These are phyloP conservation scores for Aspergillus unguis DNA, from an alignment of 2,329 filamentous ascomycete species.

Conservation along the genomic window DNA sequence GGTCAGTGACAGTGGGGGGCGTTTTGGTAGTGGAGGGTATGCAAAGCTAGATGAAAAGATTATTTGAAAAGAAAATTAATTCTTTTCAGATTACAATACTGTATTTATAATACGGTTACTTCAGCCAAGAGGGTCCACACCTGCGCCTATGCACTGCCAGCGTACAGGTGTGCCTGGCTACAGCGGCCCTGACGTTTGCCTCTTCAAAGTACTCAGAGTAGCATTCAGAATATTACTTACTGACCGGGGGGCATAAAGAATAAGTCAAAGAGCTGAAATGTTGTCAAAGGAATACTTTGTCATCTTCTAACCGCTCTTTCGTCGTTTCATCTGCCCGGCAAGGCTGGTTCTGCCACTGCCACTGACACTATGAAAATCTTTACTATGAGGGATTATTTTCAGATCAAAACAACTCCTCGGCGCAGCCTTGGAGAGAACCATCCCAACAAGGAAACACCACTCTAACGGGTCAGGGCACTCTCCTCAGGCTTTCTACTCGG, in stretches of 20 bases:
- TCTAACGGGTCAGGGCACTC: neutral
- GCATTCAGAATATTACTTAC: neutral
- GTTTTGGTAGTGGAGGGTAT: conserved; percentile 11
- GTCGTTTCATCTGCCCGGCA: conserved; percentile 5
- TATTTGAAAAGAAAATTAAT: conserved; percentile 3
- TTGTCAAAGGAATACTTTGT: too few relatives aligned
- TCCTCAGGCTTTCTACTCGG: neutral
- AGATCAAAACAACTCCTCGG: conserved; percentile 9
- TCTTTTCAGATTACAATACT: neutral
- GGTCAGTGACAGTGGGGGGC: conserved; percentile 5
- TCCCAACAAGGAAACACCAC: conserved; percentile 1
- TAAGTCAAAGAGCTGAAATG: too few relatives aligned
- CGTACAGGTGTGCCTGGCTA: conserved; percentile 20
- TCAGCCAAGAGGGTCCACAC: conserved; percentile 16
- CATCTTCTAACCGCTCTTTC: neutral
- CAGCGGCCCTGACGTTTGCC: conserved; percentile 19
- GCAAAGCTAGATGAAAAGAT: conserved; percentile 10
- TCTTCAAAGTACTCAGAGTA: neutral
- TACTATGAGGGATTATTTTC: conserved; percentile 15
- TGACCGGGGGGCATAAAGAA: too few relatives aligned
- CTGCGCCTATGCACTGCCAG: neutral
- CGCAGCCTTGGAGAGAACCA: neutral
- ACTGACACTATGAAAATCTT: neutral
- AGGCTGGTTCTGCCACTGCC: conserved; percentile 7
- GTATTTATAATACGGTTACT: too few relatives aligned